phyloP scores from a whole-genome alignment of 495 filamentous ascomycete species.

The Clavariopsis aquatica region DNA sequence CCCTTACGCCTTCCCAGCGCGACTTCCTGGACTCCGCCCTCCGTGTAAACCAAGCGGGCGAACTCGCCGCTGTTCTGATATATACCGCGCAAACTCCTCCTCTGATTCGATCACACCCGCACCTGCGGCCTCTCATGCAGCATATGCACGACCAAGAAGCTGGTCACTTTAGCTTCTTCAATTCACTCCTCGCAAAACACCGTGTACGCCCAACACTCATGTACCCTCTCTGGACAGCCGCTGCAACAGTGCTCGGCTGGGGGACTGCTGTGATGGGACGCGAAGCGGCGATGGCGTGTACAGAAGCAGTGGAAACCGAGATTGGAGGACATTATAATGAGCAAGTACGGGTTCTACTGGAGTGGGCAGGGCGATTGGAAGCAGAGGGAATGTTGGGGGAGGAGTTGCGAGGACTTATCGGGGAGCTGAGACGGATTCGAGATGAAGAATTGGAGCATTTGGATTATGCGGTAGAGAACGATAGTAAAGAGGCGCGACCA shows the following conservation, averaged over 20 bases:
- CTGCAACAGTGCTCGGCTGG: slow-evolving; percentile 85
- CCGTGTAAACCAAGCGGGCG: slow-evolving; percentile 51
- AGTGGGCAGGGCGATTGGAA: slow-evolving; percentile 71
- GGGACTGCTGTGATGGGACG: slow-evolving; percentile 83
- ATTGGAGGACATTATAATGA: slow-evolving; percentile 95
- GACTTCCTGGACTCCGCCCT: slow-evolving; percentile 38
- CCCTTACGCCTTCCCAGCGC: slow-evolving; percentile 17
- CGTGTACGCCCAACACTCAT: slow-evolving; percentile 91
- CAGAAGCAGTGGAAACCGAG: slow-evolving; percentile 97
- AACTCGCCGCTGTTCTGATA: slow-evolving; percentile 49
- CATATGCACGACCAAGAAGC: slow-evolving; percentile 99
- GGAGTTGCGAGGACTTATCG: slow-evolving; percentile 73
- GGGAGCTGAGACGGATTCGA: slow-evolving; percentile 75
- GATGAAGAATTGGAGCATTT: slow-evolving; percentile 97
- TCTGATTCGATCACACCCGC: slow-evolving; percentile 73
- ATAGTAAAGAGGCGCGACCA: slow-evolving; percentile 82
- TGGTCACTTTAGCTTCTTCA: slow-evolving; percentile 82
- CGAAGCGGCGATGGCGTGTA: slow-evolving; percentile 98
- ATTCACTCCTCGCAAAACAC: slow-evolving; percentile 77
- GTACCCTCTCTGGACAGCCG: slow-evolving; percentile 86
- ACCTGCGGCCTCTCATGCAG: slow-evolving; percentile 84
- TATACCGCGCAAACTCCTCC: slow-evolving; percentile 62
- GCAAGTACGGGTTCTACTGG: slow-evolving; percentile 76
- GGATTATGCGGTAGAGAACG: slow-evolving; percentile 91
- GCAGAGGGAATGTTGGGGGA: slow-evolving; percentile 72